Conservation (phyloP, 2,329 filamentous ascomycete species). For the Bipolaris zeicola region DNA sequence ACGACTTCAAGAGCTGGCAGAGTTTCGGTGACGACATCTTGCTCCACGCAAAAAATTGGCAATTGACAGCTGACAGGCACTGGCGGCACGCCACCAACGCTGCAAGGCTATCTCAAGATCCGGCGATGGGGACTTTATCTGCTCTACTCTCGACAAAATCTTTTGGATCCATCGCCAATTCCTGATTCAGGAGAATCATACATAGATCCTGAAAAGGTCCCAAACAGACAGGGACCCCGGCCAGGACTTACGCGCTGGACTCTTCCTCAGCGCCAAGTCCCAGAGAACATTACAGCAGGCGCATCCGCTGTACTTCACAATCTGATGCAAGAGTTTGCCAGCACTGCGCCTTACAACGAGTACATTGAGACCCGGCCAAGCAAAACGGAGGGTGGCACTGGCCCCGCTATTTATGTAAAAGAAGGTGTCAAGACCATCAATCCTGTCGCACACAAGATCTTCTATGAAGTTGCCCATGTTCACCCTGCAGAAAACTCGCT, state of each 20-base stretch:
- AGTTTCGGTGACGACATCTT: conserved; percentile 17
- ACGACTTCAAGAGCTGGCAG: conserved; percentile 35
- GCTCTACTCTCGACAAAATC: conserved; percentile 32
- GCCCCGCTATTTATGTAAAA: conserved; percentile 38
- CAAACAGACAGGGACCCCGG: conserved; percentile 25
- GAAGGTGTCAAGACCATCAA: conserved; percentile 33
- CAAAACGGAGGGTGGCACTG: conserved; percentile 43
- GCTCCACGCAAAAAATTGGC: too few relatives aligned
- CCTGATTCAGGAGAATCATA: conserved; percentile 32
- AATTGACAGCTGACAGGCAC: conserved; percentile 30
- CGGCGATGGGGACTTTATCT: conserved; percentile 37
- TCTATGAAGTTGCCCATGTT: conserved; percentile 61
- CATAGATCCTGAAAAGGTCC: conserved; percentile 28
- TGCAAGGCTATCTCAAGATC: conserved; percentile 39
- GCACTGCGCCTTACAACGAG: conserved; percentile 19
- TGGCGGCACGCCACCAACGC: conserved; percentile 39
- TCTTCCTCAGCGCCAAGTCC: conserved; percentile 37
- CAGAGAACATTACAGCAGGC: conserved; percentile 26
- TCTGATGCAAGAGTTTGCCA: conserved; percentile 33
- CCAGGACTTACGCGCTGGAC: conserved; percentile 37
- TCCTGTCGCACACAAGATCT: conserved; percentile 36
- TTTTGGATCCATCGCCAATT: conserved; percentile 33
- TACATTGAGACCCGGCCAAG: conserved; percentile 30
- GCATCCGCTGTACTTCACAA: conserved; percentile 24
- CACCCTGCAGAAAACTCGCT: conserved; percentile 77